Evolutionary conservation across 306 rosid species (phyloP), one percentile per base, ranked within the genome.

Genomic region (Prunus kanzakura): DNA sequence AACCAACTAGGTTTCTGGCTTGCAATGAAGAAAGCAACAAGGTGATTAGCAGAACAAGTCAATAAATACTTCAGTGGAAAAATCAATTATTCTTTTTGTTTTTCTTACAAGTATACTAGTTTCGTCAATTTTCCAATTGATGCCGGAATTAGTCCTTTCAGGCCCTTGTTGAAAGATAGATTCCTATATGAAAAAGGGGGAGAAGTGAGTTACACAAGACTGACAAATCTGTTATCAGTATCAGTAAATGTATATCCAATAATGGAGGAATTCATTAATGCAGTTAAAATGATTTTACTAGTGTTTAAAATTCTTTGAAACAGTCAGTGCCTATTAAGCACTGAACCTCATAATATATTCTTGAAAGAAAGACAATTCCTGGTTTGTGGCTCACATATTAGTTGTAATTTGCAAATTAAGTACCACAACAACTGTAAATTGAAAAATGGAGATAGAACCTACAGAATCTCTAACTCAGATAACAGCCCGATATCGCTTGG

Each of bases 1-100:
- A 93, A 20, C 63, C 82, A 75, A 87, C 86, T 67, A 93, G 88
- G 64, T 77, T 61, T 83, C 94, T 93, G 81, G 51, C 66, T 79
- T n/a, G 73, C 38, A 45, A 76, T 74, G 46, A 45, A 79, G 18
- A 67, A 67, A 73, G 25, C 8, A 38, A 79, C 9, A 67, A 19
- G n/a, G 29, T 72, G 50, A 64, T 74, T 67, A 50, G 46, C 10
- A 18, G 18, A 55, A 45, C 50, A 12, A 16, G 35, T 35, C 14
- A 38, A 54, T 12, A 6, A 51, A 7, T 1, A 30, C 43, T 29
- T 3, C 13, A 54, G 46, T 27, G 45, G 23, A 30, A 14, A 51
- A 52, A 23, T 18, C 13, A 11, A 22, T 54, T 22, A 4, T 58
- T 19, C 25, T 1, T 41, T 15, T 1, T 4, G 52, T 41, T 4